phyloP scores from a whole-genome alignment of 306 rosid genomes.

The Vicia villosa region DNA sequence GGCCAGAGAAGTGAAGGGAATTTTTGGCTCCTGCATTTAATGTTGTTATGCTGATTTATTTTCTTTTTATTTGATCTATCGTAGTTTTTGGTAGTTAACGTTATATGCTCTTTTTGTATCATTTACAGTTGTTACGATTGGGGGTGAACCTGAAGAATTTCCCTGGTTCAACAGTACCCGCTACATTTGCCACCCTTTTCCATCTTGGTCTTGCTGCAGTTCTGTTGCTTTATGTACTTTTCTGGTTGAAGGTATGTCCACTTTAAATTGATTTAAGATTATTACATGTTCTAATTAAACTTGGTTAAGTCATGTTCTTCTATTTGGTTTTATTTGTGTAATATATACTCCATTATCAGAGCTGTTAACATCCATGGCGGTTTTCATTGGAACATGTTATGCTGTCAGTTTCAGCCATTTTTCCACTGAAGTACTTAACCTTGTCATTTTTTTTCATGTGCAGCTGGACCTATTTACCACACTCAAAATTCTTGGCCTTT shows the following conservation, averaged over 20 bases:
- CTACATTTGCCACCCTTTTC: constrained; percentile 72
- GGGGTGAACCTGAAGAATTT: constrained; percentile 92
- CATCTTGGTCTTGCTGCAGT: constrained; percentile 82
- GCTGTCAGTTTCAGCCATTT: constrained; percentile 1
- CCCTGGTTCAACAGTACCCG: constrained; percentile 73
- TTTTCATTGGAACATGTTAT: constrained; percentile 11
- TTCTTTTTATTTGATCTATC: constrained; percentile 19
- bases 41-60: constrained; percentile 9
- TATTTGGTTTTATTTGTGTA: constrained; percentile 4
- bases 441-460: constrained; percentile 32
- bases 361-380: background rate
- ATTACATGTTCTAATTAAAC: constrained; percentile 19
- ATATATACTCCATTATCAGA: constrained; percentile 7
- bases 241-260: constrained; percentile 91
- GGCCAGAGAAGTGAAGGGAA: constrained; percentile 4
- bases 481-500: constrained; percentile 67
- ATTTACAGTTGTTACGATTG: constrained; percentile 65
- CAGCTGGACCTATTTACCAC: constrained; percentile 98
- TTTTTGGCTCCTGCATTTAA: constrained; percentile 22
- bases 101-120: constrained; percentile 27
- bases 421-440: constrained; percentile 9
- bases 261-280: background rate
- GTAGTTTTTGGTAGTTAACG: constrained; percentile 9
- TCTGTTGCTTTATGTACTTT: constrained; percentile 74
- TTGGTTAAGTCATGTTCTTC: constrained; percentile 24